phyloP scores from a whole-genome alignment of 2,329 filamentous ascomycete species.

The Furcasterigmium sp. region DNA sequence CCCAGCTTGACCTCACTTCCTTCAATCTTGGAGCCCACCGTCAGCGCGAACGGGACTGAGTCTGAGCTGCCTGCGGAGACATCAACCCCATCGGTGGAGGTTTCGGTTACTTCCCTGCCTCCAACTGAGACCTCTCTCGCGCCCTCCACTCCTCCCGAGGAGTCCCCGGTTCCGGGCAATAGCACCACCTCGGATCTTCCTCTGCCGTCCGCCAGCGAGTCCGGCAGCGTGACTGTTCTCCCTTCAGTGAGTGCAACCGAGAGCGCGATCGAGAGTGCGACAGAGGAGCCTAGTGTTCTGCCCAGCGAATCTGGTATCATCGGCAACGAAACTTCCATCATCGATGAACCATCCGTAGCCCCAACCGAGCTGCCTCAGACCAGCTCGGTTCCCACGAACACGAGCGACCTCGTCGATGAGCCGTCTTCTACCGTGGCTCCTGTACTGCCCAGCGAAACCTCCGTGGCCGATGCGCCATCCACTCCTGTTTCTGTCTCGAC shows the following conservation, averaged over 20 bases:
- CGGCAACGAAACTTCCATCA: constrained; percentile 6
- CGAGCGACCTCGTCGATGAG: constrained; percentile 1
- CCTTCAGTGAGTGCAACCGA: constrained; percentile 4
- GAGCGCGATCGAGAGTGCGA: too few relatives aligned
- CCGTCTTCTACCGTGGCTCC: constrained; percentile 5
- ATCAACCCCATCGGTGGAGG: neutral
- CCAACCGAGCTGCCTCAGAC: neutral
- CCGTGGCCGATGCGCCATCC: constrained; percentile 4
- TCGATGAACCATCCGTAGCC: constrained; percentile 1
- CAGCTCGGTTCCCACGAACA: constrained; percentile 1
- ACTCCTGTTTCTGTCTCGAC: constrained; percentile 21
- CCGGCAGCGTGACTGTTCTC: too few relatives aligned
- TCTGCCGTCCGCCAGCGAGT: neutral
- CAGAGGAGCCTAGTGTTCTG: neutral
- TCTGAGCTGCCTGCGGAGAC: neutral
- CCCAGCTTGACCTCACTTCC: neutral
- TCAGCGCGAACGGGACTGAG: constrained; percentile 4
- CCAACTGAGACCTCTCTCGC: constrained; percentile 6
- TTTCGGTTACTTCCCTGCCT: neutral
- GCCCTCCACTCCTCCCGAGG: constrained; percentile 4
- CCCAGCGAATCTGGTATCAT: constrained; percentile 1
- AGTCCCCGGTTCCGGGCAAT: constrained; percentile 4
- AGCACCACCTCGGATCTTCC: constrained; percentile 3
- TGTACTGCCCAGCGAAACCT: constrained; percentile 5
- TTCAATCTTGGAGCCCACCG: constrained; percentile 2